phyloP scores from a whole-genome alignment of 805 yeast genomes.

The Soucietia sequanensis region DNA sequence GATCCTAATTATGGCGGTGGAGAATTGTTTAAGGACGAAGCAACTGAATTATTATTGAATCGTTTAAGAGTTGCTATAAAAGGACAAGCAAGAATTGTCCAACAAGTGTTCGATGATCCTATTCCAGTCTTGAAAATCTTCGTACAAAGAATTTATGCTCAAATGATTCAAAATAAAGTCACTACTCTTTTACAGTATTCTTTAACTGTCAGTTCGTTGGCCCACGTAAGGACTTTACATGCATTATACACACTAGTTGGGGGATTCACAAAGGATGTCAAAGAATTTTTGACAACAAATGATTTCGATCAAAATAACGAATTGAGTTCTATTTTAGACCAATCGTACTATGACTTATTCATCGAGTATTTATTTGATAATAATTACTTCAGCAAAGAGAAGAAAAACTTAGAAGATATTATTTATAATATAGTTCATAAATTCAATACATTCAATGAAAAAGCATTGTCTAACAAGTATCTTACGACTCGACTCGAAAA shows the following conservation, averaged over 20 bases:
- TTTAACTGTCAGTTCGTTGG: slow-evolving; percentile 58
- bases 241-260: slow-evolving; percentile 58
- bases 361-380: slow-evolving; percentile 64
- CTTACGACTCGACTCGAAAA: slow-evolving; percentile 33
- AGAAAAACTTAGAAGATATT: slow-evolving; percentile 59
- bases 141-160: slow-evolving; percentile 73
- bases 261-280: slow-evolving; percentile 61
- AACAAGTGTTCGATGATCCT: slow-evolving; percentile 71
- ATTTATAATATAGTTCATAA: slow-evolving; percentile 45
- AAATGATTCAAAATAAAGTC: slow-evolving; percentile 57
- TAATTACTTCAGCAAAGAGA: slow-evolving; percentile 69
- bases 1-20: slow-evolving; percentile 53
- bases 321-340: slow-evolving; percentile 57
- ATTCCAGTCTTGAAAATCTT: slow-evolving; percentile 67
- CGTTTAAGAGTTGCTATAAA: slow-evolving; percentile 55
- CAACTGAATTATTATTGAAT: slow-evolving; percentile 52
- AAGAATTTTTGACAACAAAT: slow-evolving; percentile 52
- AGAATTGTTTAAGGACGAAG: slow-evolving; percentile 48
- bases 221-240: slow-evolving; percentile 75
- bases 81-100: slow-evolving; percentile 71
- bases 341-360: slow-evolving; percentile 70
- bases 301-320: slow-evolving; percentile 48
- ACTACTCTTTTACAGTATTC: slow-evolving; percentile 63
- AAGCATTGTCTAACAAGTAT: slow-evolving; percentile 31
- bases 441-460: slow-evolving; percentile 41